phyloP scores from a whole-genome alignment of 177 flowering plant genomes.

The Tripterygium wilfordii region DNA sequence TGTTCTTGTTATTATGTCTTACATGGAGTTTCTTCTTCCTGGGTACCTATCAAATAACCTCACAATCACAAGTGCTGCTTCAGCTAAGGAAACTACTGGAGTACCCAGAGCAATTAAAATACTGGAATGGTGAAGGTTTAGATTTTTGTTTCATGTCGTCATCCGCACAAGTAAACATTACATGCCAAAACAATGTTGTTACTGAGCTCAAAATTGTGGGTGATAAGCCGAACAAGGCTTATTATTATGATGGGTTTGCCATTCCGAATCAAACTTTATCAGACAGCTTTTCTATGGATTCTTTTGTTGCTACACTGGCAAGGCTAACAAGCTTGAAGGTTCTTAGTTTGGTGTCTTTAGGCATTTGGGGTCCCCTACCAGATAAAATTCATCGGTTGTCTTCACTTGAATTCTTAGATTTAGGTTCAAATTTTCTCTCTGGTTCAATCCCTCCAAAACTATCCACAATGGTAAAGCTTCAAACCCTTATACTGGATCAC shows the following conservation, averaged over 20 bases:
- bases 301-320: constrained; percentile 67
- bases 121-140: constrained; percentile 40
- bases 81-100: constrained; percentile 81
- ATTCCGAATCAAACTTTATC: constrained; percentile 58
- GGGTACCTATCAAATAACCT: constrained; percentile 44
- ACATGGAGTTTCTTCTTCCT: constrained; percentile 23
- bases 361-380: constrained; percentile 89
- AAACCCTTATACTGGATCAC: constrained; percentile 45
- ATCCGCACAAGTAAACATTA: constrained; percentile 38
- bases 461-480: constrained; percentile 57
- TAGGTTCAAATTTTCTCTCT: constrained; percentile 72
- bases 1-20: constrained; percentile 15
- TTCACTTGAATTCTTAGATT: constrained; percentile 59
- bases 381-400: constrained; percentile 63
- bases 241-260: constrained; percentile 46
- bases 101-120: constrained; percentile 54
- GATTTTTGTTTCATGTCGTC: constrained; percentile 55
- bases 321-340: constrained; percentile 59
- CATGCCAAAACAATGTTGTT: constrained; percentile 46
- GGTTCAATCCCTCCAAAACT: constrained; percentile 68
- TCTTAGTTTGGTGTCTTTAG: constrained; percentile 68
- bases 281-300: constrained; percentile 62
- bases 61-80: constrained; percentile 62
- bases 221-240: constrained; percentile 33
- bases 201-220: constrained; percentile 70